Base-by-base conservation (phyloP, 768 basidiomycete species). In the Panus rudis region DNA sequence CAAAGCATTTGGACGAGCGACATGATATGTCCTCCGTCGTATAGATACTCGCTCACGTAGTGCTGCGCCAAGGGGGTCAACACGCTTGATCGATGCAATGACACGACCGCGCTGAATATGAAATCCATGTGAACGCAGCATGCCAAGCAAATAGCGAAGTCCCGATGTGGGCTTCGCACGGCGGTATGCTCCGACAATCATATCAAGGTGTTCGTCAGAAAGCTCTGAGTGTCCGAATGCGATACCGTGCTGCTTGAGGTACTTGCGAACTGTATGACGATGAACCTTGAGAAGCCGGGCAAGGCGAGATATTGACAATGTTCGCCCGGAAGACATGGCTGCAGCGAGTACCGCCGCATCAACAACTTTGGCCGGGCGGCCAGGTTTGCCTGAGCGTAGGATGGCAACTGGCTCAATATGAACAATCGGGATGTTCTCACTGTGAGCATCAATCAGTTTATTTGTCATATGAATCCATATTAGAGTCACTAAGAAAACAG, bases 1-100 rank as follows among this genome's bases (percentile, higher is more conserved):
- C 2, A 55, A 41, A 7, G 39, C 37, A 27, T 55, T 55, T 4
- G 54, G 53, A 12, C 52, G 42, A 4, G 49, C 8, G 4, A 42
- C 33, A 14, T 31, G 19, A 34, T 55, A 55, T 39, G 37, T 22
- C 13, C 50, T 43, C 16, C 49, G 38, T 14, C 28, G 23, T 17
- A 53, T 48, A 2, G 45, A 21, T 25, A 8, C 40, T 6, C 46
- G 55, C 3, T 52, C 34, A 6, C 59, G 49, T 4, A 60, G 33
- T 1, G 57, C 55, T 14, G 51, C 44, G 0, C 65, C 63, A 8
- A 63, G 39, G 3, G 41, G 38, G 52, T 68, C 65, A 10, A 68
- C 61, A 5, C 58, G 39, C 20, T 41, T 16, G 3, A 66, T 46
- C 13, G 55, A 62, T 4, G 59, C 55, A 16, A 42, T 39, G 1